A percentile compares a stretch with the other conserved stretches of the same genome.
Conservation (phyloP, 805 yeast genomes). For the Cyberlindnera xishuangbannaensis region DNA sequence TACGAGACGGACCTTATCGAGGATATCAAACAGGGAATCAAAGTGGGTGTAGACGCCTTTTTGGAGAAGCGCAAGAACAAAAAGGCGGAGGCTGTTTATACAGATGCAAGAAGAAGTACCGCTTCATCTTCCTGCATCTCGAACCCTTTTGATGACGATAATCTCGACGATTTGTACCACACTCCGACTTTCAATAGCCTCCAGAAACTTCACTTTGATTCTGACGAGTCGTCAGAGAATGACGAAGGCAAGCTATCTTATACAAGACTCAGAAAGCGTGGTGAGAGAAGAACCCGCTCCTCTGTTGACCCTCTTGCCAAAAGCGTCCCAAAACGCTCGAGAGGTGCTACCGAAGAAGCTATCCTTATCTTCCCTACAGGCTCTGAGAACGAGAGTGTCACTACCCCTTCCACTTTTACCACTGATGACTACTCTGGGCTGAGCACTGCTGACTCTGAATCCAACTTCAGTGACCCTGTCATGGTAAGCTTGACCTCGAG, state of each 20-base stretch:
- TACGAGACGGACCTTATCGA: conserved; percentile 8
- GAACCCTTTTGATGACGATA: too few species aligned
- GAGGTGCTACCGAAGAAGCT: conserved; percentile 1
- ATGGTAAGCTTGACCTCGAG: conserved; percentile 4
- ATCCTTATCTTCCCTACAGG: conserved; percentile 1
- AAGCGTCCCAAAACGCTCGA: conserved; percentile 2
- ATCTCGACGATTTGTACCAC: conserved; percentile 11
- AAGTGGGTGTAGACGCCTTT: conserved; percentile 5
- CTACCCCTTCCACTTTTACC: conserved; percentile 1
- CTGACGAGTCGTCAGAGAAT: not conserved
- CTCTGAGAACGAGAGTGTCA: conserved; percentile 1
- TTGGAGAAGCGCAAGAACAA: conserved; percentile 2
- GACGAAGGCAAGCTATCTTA: not conserved
- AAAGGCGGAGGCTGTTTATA: not conserved
- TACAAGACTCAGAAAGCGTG: conserved; percentile 1
- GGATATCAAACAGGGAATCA: conserved; percentile 6
- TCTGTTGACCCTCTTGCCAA: not conserved
- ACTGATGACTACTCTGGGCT: conserved; percentile 4
- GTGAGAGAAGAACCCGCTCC: not conserved
- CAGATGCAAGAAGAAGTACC: conserved; percentile 2
- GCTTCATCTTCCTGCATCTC: too few species aligned
- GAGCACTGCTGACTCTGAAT: conserved; percentile 6
- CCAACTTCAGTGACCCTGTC: conserved; percentile 8
- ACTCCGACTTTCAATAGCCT: not conserved
- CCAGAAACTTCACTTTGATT: not conserved